A percentile compares a stretch with the other conserved stretches of the same genome.
These are phyloP conservation scores for Papiliotrema flavescens DNA, from an alignment of 1,284 basidiomycete species.

Conservation along the genomic window DNA sequence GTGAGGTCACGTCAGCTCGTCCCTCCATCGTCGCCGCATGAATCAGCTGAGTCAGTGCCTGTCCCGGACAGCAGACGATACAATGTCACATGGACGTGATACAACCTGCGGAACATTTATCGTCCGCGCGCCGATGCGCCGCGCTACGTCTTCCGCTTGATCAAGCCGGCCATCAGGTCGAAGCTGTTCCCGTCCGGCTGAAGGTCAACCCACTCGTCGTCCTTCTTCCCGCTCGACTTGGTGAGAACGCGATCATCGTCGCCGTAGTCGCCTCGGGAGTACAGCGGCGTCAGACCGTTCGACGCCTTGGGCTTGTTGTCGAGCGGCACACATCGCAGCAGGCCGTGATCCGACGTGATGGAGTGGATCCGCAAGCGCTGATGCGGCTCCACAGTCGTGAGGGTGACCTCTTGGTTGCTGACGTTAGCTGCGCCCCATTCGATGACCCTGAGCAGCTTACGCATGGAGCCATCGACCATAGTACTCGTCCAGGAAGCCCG, in stretches of 20 bases:
- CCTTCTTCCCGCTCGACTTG: constrained; percentile 1
- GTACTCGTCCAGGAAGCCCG: constrained; percentile 74
- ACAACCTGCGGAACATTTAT: not conserved
- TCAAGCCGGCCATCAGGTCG: constrained; percentile 87
- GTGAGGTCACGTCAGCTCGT: no score
- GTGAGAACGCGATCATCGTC: constrained; percentile 31
- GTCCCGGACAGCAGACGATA: no score
- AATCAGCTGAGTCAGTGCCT: no score
- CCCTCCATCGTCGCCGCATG: no score
- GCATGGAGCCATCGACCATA: constrained; percentile 80
- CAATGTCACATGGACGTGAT: not conserved
- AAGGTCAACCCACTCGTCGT: constrained; percentile 54
- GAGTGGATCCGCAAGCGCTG: constrained; percentile 72
- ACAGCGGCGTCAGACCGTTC: constrained; percentile 41
- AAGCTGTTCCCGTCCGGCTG: constrained; percentile 98
- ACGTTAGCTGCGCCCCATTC: not conserved
- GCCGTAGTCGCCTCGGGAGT: constrained; percentile 34
- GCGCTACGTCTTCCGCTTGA: constrained; percentile 59
- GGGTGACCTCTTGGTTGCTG: constrained; percentile 78
- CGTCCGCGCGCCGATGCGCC: not conserved
- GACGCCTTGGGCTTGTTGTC: constrained; percentile 44
- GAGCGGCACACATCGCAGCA: constrained; percentile 72
- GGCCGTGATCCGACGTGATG: constrained; percentile 81
- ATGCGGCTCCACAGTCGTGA: constrained; percentile 71
- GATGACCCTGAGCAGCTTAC: constrained; percentile 55